These are phyloP conservation scores for Paralagenidium karlingii DNA, from an alignment of 352 stramenopile genomes.

Conservation along the genomic window DNA sequence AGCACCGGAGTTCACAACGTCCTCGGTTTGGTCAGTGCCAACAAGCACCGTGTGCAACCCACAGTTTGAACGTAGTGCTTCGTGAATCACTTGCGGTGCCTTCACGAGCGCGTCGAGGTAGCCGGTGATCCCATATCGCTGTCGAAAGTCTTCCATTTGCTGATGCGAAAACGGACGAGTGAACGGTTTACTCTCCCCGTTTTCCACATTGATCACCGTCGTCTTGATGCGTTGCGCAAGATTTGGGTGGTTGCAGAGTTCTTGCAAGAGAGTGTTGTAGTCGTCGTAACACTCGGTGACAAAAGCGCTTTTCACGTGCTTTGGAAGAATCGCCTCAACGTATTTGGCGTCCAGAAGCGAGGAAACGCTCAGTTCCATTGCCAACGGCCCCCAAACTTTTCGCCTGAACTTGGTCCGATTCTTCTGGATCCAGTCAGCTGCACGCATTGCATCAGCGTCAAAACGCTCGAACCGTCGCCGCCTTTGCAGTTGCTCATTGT, in stretches of 20 bases:
- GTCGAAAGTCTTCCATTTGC: conserved; percentile 32
- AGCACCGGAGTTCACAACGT: conserved; percentile 55
- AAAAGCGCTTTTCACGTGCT: conserved; percentile 59
- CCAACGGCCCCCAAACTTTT: conserved; percentile 74
- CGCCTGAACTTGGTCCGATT: conserved; percentile 54
- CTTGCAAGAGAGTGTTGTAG: conserved; percentile 61
- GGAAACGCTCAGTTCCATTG: conserved; percentile 57
- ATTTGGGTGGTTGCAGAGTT: conserved; percentile 33
- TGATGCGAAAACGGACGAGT: conserved; percentile 42
- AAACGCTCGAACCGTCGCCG: conserved; percentile 34
- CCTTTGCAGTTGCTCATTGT: conserved; percentile 66
- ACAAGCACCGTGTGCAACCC: conserved; percentile 73
- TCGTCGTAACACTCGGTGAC: conserved; percentile 73
- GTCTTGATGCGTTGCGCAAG: conserved; percentile 39
- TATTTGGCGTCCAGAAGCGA: conserved; percentile 73
- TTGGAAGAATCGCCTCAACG: conserved; percentile 72
- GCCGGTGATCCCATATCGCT: conserved; percentile 51
- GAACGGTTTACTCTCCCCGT: conserved; percentile 27
- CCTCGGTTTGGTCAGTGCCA: conserved; percentile 53
- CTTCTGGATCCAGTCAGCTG: conserved; percentile 60
- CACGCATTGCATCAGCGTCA: conserved; percentile 61
- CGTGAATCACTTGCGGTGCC: conserved; percentile 69
- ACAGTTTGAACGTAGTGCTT: conserved; percentile 51
- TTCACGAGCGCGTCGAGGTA: conserved; percentile 79
- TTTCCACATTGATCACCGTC: conserved; percentile 58